Percentiles rank a stretch among this genome's conserved stretches.
phyloP scores from a whole-genome alignment of 345 rosid genomes.

The Eucalyptus grandis region DNA sequence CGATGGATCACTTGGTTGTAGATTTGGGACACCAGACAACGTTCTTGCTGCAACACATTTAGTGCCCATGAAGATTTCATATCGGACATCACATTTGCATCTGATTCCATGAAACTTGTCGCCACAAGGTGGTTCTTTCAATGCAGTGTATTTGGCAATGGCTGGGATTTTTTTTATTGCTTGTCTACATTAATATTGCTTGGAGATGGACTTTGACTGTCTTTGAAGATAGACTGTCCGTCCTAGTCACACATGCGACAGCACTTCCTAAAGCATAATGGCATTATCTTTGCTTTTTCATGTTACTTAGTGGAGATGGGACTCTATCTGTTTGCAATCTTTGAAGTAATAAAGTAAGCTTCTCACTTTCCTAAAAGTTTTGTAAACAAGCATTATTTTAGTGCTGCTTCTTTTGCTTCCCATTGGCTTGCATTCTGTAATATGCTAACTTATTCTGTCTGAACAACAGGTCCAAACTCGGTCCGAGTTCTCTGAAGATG shows the following conservation, averaged over 20 bases:
- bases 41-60: conserved; percentile 59
- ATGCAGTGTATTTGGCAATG: background rate
- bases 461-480: conserved; percentile 51
- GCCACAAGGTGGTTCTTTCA: conserved; percentile 52
- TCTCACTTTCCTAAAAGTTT: background rate
- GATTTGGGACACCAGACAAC: conserved; percentile 98
- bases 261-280: background rate
- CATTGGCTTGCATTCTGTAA: background rate
- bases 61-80: conserved; percentile 72
- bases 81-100: conserved; percentile 67
- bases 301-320: conserved; percentile 71
- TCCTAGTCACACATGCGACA: background rate
- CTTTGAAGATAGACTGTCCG: background rate
- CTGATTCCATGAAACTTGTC: conserved; percentile 69
- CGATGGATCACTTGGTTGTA: conserved; percentile 2
- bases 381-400: background rate
- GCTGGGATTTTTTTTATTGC: background rate
- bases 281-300: background rate
- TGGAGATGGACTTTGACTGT: background rate
- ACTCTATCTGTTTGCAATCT: conserved; percentile 88
- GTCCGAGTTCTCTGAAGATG: conserved; percentile 94
- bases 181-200: background rate
- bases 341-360: conserved; percentile 51
- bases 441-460: background rate
- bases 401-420: background rate